A percentile compares a stretch with the other conserved stretches of the same genome.
Evolutionary conservation across 1,139 yeast genomes (phyloP).

Genomic region (Debaryomyces sp.): DNA sequence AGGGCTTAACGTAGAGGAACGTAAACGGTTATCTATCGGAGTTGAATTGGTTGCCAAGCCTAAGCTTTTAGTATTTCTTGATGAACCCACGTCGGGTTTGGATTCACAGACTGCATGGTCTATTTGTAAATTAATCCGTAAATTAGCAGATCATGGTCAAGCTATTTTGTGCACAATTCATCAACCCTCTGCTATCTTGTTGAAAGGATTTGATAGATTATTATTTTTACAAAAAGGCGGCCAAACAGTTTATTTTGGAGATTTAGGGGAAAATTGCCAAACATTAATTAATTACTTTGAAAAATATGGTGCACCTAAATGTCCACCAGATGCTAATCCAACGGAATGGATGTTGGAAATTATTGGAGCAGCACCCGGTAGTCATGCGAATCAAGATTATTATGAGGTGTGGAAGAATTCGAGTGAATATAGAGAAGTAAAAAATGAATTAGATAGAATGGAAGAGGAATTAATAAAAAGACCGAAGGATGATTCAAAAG

Average conservation of each 20-base stretch:
- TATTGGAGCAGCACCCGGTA: background rate
- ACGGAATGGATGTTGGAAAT: background rate
- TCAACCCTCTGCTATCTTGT: slow-evolving; percentile 44
- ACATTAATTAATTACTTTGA: slow-evolving; percentile 12
- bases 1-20: slow-evolving; percentile 42
- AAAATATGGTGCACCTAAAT: slow-evolving; percentile 48
- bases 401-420: slow-evolving; percentile 38
- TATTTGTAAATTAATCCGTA: slow-evolving; percentile 43
- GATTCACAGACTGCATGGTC: slow-evolving; percentile 50
- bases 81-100: slow-evolving; percentile 43
- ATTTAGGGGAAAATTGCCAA: background rate
- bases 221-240: slow-evolving; percentile 62
- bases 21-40: slow-evolving; percentile 40
- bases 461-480: slow-evolving; percentile 30
- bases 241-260: slow-evolving; percentile 18
- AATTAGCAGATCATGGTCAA: slow-evolving; percentile 46
- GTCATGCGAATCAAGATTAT: slow-evolving; percentile 22
- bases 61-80: slow-evolving; percentile 35
- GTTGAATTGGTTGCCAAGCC: slow-evolving; percentile 44
- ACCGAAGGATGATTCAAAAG: slow-evolving; percentile 28
- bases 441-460: slow-evolving; percentile 28
- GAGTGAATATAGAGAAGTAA: slow-evolving; percentile 25
- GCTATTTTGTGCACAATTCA: slow-evolving; percentile 47
- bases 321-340: slow-evolving; percentile 28
- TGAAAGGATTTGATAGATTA: slow-evolving; percentile 39